A percentile compares a stretch with the other conserved stretches of the same genome.
Evolutionary conservation across 192 early-diverging fungal genomes (phyloP).

Genomic region (Podila horticola): DNA sequence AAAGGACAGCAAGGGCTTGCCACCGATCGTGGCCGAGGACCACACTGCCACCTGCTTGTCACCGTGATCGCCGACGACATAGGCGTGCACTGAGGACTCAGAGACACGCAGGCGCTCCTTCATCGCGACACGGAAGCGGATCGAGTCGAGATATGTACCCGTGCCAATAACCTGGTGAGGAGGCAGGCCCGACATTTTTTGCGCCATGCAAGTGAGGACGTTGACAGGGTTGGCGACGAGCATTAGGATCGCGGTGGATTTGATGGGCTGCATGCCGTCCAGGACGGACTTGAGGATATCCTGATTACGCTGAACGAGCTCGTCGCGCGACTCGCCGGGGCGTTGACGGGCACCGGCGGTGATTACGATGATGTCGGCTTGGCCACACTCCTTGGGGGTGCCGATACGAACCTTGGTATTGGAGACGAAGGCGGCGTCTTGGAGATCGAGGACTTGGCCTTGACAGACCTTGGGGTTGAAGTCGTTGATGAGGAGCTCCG

Average conservation of each 20-base stretch:
- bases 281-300: slow-evolving; percentile 79
- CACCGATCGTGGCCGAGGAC: slow-evolving; percentile 77
- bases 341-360: slow-evolving; percentile 89
- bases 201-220: slow-evolving; percentile 85
- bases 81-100: slow-evolving; percentile 80
- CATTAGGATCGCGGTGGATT: slow-evolving; percentile 73
- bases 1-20: slow-evolving; percentile 71
- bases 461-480: slow-evolving; percentile 70
- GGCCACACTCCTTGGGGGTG: slow-evolving; percentile 76
- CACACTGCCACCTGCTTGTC: slow-evolving; percentile 89
- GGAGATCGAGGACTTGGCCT: slow-evolving; percentile 86
- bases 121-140: slow-evolving; percentile 61
- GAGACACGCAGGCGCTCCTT: slow-evolving; percentile 58
- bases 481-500: slow-evolving; percentile 79
- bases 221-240: slow-evolving; percentile 88
- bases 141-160: slow-evolving; percentile 85
- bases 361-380: slow-evolving; percentile 85
- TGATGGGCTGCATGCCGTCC: slow-evolving; percentile 79
- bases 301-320: slow-evolving; percentile 84
- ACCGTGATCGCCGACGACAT: slow-evolving; percentile 88
- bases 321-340: slow-evolving; percentile 75
- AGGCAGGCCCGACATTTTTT: slow-evolving; percentile 83
- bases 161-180: slow-evolving; percentile 84
- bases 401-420: slow-evolving; percentile 69
- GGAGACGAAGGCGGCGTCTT: slow-evolving; percentile 79